A percentile compares a stretch with the other conserved stretches of the same genome.
Evolutionary conservation across 2,329 filamentous ascomycete genomes (phyloP).

Genomic region (Aspergillus uvarum): DNA sequence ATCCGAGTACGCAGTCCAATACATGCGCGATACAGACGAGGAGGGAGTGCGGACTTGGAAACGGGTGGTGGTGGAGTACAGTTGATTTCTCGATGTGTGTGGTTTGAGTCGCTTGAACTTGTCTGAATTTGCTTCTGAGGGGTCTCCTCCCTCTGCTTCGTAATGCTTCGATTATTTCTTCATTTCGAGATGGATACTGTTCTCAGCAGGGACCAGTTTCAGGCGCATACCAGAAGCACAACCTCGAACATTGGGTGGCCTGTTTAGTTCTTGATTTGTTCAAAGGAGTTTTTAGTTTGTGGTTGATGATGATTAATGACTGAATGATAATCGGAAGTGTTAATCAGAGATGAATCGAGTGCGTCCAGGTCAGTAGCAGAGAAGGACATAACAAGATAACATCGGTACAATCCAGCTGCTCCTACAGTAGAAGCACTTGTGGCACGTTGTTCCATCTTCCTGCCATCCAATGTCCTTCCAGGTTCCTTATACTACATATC

Average conservation of each 20-base stretch:
- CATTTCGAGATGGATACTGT: background rate
- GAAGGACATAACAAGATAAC: background rate
- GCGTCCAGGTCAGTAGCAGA: background rate
- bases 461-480: background rate
- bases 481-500: background rate
- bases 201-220: background rate
- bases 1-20: constrained; percentile 32
- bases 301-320: background rate
- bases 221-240: background rate
- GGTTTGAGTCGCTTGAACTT: background rate
- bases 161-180: background rate
- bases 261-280: background rate
- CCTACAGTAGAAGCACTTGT: background rate
- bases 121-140: background rate
- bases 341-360: background rate
- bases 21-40: constrained; percentile 31
- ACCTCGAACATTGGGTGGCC: background rate
- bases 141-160: constrained; percentile 7
- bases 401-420: background rate
- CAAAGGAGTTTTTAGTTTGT: background rate
- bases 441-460: background rate
- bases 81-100: constrained; percentile 17
- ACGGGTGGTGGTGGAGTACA: constrained; percentile 39
- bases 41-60: constrained; percentile 35
- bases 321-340: background rate